A percentile compares a stretch with the other conserved stretches of the same genome.
These are phyloP conservation scores for Septoria linicola DNA, from an alignment of 2,329 filamentous ascomycete species.

Conservation along the genomic window DNA sequence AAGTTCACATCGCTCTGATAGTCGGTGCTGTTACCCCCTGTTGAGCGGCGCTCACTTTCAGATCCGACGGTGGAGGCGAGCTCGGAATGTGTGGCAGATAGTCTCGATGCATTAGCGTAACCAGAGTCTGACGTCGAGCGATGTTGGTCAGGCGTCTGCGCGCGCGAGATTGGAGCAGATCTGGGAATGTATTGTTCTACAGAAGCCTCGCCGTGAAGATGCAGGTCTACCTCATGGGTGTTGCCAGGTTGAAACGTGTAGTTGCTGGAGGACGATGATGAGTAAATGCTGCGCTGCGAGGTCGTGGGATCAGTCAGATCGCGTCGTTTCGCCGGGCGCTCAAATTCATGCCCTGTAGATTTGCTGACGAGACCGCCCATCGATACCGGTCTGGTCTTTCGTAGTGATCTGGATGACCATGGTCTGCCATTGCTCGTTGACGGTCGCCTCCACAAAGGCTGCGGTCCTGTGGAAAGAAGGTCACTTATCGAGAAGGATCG, in stretches of 20 bases:
- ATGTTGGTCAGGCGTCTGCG: constrained; percentile 23
- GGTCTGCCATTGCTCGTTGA: constrained; percentile 38
- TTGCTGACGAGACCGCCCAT: constrained; percentile 43
- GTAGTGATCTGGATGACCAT: constrained; percentile 31
- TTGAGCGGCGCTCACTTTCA: constrained; percentile 66
- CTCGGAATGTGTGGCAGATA: constrained; percentile 58
- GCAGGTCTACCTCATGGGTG: constrained; percentile 28
- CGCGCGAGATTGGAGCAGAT: constrained; percentile 16
- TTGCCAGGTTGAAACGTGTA: constrained; percentile 14
- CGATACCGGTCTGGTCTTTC: constrained; percentile 32
- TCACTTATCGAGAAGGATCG: constrained; percentile 55
- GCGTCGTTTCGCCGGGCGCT: constrained; percentile 40
- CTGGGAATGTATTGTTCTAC: constrained; percentile 19
- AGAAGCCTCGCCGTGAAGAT: constrained; percentile 24
- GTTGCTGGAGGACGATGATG: constrained; percentile 29
- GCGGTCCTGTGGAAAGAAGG: constrained; percentile 41
- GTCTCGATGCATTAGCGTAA: constrained; percentile 18
- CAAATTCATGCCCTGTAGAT: constrained; percentile 38
- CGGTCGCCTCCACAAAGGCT: constrained; percentile 41
- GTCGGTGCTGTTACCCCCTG: constrained; percentile 76
- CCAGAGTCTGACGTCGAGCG: constrained; percentile 20
- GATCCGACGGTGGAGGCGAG: constrained; percentile 66
- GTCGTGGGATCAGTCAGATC: constrained; percentile 35
- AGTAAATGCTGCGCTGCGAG: constrained; percentile 30
- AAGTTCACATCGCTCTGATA: constrained; percentile 74